These are phyloP conservation scores for Lentinula sp. DNA, from an alignment of 768 basidiomycete species.

Conservation along the genomic window DNA sequence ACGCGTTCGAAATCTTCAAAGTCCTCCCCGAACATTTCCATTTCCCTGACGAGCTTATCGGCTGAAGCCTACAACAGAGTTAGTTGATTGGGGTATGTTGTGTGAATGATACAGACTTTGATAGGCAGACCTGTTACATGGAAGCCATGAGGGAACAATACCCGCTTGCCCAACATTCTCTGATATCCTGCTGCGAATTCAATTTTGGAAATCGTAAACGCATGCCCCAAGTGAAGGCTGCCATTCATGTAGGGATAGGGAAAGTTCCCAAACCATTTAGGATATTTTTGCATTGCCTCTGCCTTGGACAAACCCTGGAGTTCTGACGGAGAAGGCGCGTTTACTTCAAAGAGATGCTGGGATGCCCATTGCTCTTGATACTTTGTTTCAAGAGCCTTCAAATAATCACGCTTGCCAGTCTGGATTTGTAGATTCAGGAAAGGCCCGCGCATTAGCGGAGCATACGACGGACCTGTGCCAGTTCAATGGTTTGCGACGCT, in stretches of 20 bases:
- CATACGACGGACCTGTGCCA: constrained; percentile 45
- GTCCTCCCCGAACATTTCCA: constrained; percentile 89
- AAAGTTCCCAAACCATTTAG: constrained; percentile 97
- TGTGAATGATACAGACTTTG: constrained; percentile 59
- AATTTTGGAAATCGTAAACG: constrained; percentile 96
- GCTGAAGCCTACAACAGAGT: constrained; percentile 68
- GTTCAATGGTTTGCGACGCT: constrained; percentile 53
- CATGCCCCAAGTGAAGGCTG: constrained; percentile 93
- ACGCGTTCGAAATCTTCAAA: constrained; percentile 66
- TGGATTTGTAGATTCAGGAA: constrained; percentile 24
- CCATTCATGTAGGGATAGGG: constrained; percentile 99
- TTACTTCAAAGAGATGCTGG: constrained; percentile 76
- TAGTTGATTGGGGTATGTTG: background rate
- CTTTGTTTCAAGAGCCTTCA: constrained; percentile 76
- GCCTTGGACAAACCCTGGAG: constrained; percentile 55
- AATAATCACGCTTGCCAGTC: constrained; percentile 91
- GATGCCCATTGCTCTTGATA: constrained; percentile 81
- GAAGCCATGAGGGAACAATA: constrained; percentile 95
- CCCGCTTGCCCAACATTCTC: constrained; percentile 90
- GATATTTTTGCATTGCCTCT: constrained; percentile 69
- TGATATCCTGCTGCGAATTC: constrained; percentile 96
- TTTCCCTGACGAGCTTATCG: constrained; percentile 96
- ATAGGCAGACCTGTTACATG: constrained; percentile 99
- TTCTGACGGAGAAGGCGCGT: constrained; percentile 69
- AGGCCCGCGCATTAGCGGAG: background rate